Percentiles rank a stretch among this genome's conserved stretches.
Evolutionary conservation across 345 rosid species (phyloP).

Genomic region (Raphanus sativus): DNA sequence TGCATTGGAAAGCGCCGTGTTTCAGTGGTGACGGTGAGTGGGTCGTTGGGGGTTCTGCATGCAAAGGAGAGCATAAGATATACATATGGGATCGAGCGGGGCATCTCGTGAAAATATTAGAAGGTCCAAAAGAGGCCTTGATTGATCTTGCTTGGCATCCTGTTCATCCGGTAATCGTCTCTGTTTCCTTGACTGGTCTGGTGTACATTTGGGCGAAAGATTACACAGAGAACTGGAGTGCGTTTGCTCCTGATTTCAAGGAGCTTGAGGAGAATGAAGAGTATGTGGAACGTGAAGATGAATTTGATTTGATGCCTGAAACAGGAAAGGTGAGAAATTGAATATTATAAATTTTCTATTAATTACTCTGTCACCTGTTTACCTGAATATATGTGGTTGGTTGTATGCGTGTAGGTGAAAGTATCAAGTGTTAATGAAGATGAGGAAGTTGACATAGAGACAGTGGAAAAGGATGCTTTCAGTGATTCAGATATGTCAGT

Average conservation of each 20-base stretch:
- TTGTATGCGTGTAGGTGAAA: conserved; percentile 20
- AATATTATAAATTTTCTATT: background rate
- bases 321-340: conserved; percentile 71
- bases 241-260: conserved; percentile 98
- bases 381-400: conserved; percentile 26
- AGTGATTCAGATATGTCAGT: conserved; percentile 97
- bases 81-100: conserved; percentile 99
- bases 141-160: conserved; percentile 99
- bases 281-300: conserved; percentile 96
- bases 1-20: conserved; percentile 99
- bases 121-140: conserved; percentile 97
- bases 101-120: conserved; percentile 95
- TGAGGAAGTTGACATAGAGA: conserved; percentile 90
- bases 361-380: conserved; percentile 10
- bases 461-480: conserved; percentile 75
- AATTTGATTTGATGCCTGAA: conserved; percentile 89
- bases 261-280: conserved; percentile 99
- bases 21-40: conserved; percentile 99
- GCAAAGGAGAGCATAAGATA: conserved; percentile 98
- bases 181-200: conserved; percentile 88
- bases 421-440: conserved; percentile 80
- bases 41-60: conserved; percentile 96
- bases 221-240: conserved; percentile 98
- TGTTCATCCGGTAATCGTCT: conserved; percentile 87
- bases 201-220: conserved; percentile 99